These are phyloP conservation scores for Strigomonas galati DNA, from an alignment of 208 protist species.

Conservation along the genomic window DNA sequence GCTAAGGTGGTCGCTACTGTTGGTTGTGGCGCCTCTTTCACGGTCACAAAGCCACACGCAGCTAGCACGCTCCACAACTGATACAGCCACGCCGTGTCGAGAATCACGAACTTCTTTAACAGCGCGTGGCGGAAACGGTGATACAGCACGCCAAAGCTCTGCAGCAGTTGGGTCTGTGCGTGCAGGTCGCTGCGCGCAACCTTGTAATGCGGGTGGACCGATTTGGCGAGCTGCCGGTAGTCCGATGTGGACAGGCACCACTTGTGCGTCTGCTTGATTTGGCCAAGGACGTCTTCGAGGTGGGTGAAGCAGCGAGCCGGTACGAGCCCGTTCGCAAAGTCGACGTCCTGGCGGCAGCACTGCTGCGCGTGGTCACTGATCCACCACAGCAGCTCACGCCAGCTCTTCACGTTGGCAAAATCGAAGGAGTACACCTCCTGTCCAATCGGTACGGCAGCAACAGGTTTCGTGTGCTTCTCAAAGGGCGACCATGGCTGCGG, in stretches of 20 bases:
- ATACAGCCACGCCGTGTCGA: slow-evolving; percentile 70
- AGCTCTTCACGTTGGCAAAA: slow-evolving; percentile 42
- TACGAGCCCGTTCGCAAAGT: slow-evolving; percentile 69
- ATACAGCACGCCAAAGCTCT: slow-evolving; percentile 53
- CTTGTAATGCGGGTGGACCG: slow-evolving; percentile 43
- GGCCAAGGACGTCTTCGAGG: slow-evolving; percentile 23
- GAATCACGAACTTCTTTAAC: slow-evolving; percentile 43
- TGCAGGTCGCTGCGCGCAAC: slow-evolving; percentile 40
- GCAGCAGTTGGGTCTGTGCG: slow-evolving; percentile 67
- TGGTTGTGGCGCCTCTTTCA: slow-evolving; percentile 8
- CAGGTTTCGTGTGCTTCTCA: background rate
- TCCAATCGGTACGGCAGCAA: no score
- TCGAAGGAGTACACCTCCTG: slow-evolving; percentile 15
- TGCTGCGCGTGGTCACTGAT: slow-evolving; percentile 59
- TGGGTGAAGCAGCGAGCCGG: slow-evolving; percentile 41
- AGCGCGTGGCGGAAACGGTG: slow-evolving; percentile 54
- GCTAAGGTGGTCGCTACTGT: background rate
- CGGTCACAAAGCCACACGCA: slow-evolving; percentile 21
- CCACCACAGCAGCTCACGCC: slow-evolving; percentile 63
- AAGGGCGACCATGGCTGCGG: background rate
- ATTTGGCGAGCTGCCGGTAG: slow-evolving; percentile 52
- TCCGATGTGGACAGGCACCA: slow-evolving; percentile 53
- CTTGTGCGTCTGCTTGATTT: slow-evolving; percentile 33
- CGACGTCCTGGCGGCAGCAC: slow-evolving; percentile 48
- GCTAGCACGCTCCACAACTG: slow-evolving; percentile 29